Evolutionary conservation across 31 red algal species (phyloP).

Genomic region (Porphyra umbilicalis): DNA sequence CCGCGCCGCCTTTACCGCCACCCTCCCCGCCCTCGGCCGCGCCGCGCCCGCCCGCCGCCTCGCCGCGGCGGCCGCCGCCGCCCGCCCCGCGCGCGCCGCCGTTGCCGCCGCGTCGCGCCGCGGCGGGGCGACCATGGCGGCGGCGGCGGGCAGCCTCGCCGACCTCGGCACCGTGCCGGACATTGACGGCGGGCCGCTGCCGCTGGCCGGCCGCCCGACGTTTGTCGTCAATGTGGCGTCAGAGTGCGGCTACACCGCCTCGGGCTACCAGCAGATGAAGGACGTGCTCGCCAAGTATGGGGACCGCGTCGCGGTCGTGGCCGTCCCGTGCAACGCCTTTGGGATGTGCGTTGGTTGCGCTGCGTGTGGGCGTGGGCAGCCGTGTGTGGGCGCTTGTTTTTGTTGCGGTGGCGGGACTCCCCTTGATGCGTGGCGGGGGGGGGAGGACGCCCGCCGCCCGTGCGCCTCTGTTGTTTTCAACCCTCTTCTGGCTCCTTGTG

Average conservation of each 20-base stretch:
- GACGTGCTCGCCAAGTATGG: constrained; percentile 30
- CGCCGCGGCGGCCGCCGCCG: constrained; percentile 2
- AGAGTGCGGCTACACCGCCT: constrained; percentile 57
- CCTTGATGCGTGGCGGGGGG: too few relatives aligned
- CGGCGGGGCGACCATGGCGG: constrained; percentile 1
- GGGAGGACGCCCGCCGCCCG: too few relatives aligned
- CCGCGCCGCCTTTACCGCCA: neutral
- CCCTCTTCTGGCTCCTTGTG: neutral
- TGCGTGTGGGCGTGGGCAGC: too few relatives aligned
- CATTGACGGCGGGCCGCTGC: constrained; percentile 43
- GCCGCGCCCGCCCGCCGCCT: neutral
- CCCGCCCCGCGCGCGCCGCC: constrained; percentile 5
- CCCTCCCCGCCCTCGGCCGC: neutral
- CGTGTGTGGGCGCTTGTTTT: too few relatives aligned
- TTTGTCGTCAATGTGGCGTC: constrained; percentile 74
- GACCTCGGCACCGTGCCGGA: constrained; percentile 18
- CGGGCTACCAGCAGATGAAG: constrained; percentile 49
- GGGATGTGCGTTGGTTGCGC: neutral
- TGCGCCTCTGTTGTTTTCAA: neutral
- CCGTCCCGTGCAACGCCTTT: constrained; percentile 67
- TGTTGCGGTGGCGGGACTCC: too few relatives aligned
- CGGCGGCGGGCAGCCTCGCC: constrained; percentile 2
- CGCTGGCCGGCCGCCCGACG: constrained; percentile 29
- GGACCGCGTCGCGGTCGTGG: constrained; percentile 32
- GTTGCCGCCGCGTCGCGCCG: neutral